Evolutionary conservation across 495 filamentous ascomycete species (phyloP), one percentile per base, ranked within the genome.

Genomic region (Lepidopterella palustris): DNA sequence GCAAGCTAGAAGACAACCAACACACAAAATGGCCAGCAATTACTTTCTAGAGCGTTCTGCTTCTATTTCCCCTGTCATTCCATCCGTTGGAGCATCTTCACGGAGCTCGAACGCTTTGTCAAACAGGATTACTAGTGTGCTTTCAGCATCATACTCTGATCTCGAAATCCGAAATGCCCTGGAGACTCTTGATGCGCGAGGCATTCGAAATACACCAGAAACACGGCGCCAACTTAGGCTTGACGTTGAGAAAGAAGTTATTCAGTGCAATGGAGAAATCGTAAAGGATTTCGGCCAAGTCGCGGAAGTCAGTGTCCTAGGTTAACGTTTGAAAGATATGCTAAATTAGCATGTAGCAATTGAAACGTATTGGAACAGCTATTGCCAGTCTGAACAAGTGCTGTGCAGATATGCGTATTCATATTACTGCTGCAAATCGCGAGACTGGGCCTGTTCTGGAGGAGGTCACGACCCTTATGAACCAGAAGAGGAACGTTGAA

Each of bases 141-240:
- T 97, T 31, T 96, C 93, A 13, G 83, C 88, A 3, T 96, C 92
- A 0, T 97, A 96, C 73, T 86, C 89, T 29, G 93, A 97, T 71
- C 81, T 87, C 2, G 92, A 97, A 60, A 95, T 97, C 59, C 83
- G 90, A 55, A 88, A 95, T 76, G 87, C 90, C 31, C 78, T 99
- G 29, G 77, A 79, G 53, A 83, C 88, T 0, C 76, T 97, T 13
- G 92, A 96, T 70, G 76, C 82, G 28, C 77, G 85, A 23, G 82
- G 81, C 1, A 71, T 90, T 13, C 76, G 82, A 40, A 97, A 97
- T 68, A 90, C 82, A 6, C 77, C 87, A 6, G 89, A 95, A 60
- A 87, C 87, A 20, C 80, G 93, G 10, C 83, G 93, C 28, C 85
- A 87, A 62, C 73, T 97, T 11, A 82, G 90, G 28, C 73, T 95